Percentiles rank a stretch among this genome's conserved stretches.
Conservation (phyloP, 73 alveolate genomes). For the Tetrahymena thermophila region DNA sequence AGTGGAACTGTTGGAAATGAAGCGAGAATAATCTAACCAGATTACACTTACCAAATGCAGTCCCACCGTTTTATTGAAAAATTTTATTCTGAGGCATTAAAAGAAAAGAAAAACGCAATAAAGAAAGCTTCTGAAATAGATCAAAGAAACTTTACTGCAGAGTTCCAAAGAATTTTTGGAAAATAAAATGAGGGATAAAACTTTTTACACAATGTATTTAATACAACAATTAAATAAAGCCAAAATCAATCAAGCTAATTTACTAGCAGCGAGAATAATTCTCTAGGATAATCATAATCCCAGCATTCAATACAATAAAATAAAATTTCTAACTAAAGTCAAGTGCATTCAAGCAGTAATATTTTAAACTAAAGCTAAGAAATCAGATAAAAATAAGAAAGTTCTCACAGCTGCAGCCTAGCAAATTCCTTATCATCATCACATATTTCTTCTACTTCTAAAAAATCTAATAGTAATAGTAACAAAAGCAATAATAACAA, state of each 20-base stretch:
- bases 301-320: not conserved
- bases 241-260: not conserved
- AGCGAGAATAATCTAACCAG: not conserved
- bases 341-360: not conserved
- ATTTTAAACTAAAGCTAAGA: not conserved
- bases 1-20: not conserved
- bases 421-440: not conserved
- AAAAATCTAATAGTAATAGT: not conserved
- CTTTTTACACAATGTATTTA: not conserved
- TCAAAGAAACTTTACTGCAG: not conserved
- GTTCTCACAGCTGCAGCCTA: not conserved
- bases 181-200: not conserved
- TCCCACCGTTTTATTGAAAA: not conserved
- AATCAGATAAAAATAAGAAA: not conserved
- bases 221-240: not conserved
- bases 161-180: not conserved
- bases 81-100: not conserved
- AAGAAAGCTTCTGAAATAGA: not conserved
- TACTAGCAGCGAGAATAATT: not conserved
- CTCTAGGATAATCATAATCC: not conserved
- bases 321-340: not conserved
- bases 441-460: not conserved
- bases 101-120: not conserved
- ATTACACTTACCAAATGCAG: not conserved
- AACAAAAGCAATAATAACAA: not conserved